These are phyloP conservation scores for Toxicodendron radicans DNA, from an alignment of 345 rosid genomes.

Conservation along the genomic window DNA sequence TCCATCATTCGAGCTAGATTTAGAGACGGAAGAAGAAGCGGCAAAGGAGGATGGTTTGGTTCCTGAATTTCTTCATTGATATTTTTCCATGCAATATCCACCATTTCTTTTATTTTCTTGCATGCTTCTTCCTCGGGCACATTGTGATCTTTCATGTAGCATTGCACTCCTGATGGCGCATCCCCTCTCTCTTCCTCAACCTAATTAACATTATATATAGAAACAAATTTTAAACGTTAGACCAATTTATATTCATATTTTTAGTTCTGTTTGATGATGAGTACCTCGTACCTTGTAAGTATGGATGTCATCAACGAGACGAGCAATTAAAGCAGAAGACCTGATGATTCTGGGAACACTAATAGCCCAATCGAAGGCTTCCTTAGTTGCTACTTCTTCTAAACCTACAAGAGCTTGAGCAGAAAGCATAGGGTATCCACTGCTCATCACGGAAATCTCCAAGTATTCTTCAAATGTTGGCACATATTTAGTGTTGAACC, in stretches of 20 bases:
- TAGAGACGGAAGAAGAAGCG: neutral
- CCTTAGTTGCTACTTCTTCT: neutral
- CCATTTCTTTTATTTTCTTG: constrained; percentile 2
- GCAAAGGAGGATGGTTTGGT: neutral
- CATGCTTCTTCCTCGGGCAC: constrained; percentile 11
- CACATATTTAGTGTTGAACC: constrained; percentile 2
- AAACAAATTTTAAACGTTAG: too few relatives aligned
- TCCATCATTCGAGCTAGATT: constrained; percentile 11
- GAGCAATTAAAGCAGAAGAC: neutral
- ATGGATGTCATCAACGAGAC: neutral
- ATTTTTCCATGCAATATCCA: neutral
- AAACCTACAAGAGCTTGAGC: constrained; percentile 5
- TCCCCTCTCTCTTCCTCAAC: constrained; percentile 10
- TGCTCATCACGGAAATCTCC: neutral
- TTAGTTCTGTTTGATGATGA: too few relatives aligned
- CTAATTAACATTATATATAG: neutral
- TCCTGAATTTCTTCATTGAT: constrained; percentile 7
- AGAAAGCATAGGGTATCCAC: constrained; percentile 13
- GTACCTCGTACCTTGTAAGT: neutral
- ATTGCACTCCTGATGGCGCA: constrained; percentile 11
- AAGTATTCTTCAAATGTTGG: constrained; percentile 7
- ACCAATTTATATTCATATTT: too few relatives aligned
- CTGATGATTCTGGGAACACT: neutral
- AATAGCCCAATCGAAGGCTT: constrained; percentile 2
- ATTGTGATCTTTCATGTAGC: neutral